These are phyloP conservation scores for Juncus inflexus DNA, from an alignment of 176 grass and related monocot species.

Conservation along the genomic window DNA sequence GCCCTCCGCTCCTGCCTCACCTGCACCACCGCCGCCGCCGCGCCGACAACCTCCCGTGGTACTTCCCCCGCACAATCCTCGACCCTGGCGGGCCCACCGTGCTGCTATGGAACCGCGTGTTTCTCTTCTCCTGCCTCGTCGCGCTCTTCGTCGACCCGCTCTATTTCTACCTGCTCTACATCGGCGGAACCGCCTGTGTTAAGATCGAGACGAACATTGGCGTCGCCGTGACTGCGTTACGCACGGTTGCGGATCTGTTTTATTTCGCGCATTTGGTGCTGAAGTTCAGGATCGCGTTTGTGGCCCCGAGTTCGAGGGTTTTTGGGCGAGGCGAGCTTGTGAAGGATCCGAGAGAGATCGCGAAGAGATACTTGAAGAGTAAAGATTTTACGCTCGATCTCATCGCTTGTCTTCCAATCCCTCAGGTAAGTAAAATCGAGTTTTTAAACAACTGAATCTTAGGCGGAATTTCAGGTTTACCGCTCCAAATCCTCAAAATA, in stretches of 20 bases:
- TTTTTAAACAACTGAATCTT: background rate
- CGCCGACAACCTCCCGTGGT: background rate
- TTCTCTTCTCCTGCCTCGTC: slow-evolving; percentile 71
- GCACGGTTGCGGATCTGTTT: slow-evolving; percentile 77
- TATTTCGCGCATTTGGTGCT: slow-evolving; percentile 80
- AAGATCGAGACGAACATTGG: slow-evolving; percentile 54
- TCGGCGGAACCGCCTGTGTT: slow-evolving; percentile 43
- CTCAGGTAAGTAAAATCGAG: slow-evolving; percentile 40
- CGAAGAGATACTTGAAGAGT: slow-evolving; percentile 67
- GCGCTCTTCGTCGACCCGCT: slow-evolving; percentile 83
- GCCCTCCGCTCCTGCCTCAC: slow-evolving; percentile 43
- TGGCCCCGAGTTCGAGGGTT: slow-evolving; percentile 73
- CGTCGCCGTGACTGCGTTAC: slow-evolving; percentile 44
- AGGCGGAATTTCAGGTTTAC: background rate
- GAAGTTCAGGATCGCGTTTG: slow-evolving; percentile 87
- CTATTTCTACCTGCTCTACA: slow-evolving; percentile 89
- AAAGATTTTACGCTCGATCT: slow-evolving; percentile 90
- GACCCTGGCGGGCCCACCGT: slow-evolving; percentile 81
- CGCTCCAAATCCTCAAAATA: no score
- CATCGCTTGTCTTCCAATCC: slow-evolving; percentile 78
- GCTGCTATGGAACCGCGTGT: slow-evolving; percentile 74
- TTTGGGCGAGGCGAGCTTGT: slow-evolving; percentile 87
- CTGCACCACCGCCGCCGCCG: background rate
- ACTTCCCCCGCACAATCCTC: slow-evolving; percentile 60
- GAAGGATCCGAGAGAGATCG: slow-evolving; percentile 76